Conservation (phyloP, 805 yeast species). For the Metschnikowia aberdeeniae region DNA sequence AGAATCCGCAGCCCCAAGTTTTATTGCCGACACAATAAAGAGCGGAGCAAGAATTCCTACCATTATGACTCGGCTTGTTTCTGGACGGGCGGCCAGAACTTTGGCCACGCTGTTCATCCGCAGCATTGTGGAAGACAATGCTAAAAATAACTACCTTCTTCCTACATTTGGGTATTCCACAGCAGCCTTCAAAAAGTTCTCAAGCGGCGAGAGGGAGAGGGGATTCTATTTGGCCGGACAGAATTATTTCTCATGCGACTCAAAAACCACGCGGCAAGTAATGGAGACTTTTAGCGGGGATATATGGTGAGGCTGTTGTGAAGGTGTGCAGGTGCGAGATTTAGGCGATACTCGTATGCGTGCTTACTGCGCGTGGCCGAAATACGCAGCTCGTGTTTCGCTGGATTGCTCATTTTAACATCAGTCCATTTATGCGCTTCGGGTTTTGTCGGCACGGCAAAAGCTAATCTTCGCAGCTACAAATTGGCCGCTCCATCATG, state of each 20-base stretch:
- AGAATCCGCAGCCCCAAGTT: slow-evolving; percentile 25
- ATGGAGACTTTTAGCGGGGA: slow-evolving; percentile 20
- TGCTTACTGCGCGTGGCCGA: no score
- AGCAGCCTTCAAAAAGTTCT: slow-evolving; percentile 27
- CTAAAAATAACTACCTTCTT: slow-evolving; percentile 11
- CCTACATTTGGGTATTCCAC: slow-evolving; percentile 37
- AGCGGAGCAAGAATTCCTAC: slow-evolving; percentile 16
- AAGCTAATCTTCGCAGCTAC: no score
- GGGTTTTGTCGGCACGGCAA: no score
- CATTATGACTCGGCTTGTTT: slow-evolving; percentile 31
- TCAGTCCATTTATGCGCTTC: no score
- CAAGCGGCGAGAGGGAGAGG: slow-evolving; percentile 13
- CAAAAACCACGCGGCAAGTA: slow-evolving; percentile 21
- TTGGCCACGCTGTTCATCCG: slow-evolving; percentile 33
- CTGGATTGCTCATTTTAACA: no score
- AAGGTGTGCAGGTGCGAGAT: no score
- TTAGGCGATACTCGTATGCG: no score
- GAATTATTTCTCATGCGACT: slow-evolving; percentile 24
- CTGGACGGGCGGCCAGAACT: slow-evolving; percentile 39
- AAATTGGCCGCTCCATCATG: no score
- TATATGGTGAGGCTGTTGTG: neutral
- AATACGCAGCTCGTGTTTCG: no score
- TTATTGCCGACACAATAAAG: slow-evolving; percentile 14
- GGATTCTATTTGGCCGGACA: slow-evolving; percentile 37
- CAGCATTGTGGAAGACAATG: slow-evolving; percentile 13